Conservation (phyloP, 1,139 yeast species). For the Suhomyces atakaporum region DNA sequence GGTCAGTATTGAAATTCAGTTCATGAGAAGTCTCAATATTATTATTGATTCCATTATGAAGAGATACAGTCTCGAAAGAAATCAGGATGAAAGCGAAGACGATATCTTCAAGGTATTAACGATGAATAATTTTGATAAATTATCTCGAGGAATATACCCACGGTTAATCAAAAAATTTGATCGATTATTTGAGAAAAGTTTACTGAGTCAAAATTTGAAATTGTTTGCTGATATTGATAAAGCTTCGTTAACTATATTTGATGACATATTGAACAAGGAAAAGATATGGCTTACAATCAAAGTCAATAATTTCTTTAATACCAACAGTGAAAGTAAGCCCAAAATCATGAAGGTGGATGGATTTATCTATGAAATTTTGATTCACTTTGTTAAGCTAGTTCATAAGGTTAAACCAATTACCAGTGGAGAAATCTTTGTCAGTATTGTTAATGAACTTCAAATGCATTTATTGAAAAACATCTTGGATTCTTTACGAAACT, state of each 20-base stretch:
- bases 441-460: constrained; percentile 44
- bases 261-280: constrained; percentile 44
- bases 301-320: constrained; percentile 31
- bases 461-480: constrained; percentile 36
- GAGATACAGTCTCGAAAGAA: constrained; percentile 40
- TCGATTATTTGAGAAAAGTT: constrained; percentile 35
- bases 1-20: constrained; percentile 49
- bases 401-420: constrained; percentile 47
- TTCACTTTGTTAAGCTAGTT: constrained; percentile 46
- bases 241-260: constrained; percentile 44
- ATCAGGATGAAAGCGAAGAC: constrained; percentile 23
- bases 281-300: constrained; percentile 36
- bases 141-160: constrained; percentile 39
- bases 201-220: constrained; percentile 42
- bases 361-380: constrained; percentile 40
- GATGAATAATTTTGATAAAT: constrained; percentile 47
- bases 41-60: constrained; percentile 52
- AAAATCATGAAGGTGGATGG: constrained; percentile 35
- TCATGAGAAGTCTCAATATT: constrained; percentile 51
- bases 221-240: constrained; percentile 48
- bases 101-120: constrained; percentile 44
- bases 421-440: constrained; percentile 37
- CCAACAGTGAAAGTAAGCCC: constrained; percentile 7
- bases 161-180: constrained; percentile 38
- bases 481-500: constrained; percentile 32